phyloP scores from a whole-genome alignment of 441 rosid genomes.

The Eruca vesicaria region DNA sequence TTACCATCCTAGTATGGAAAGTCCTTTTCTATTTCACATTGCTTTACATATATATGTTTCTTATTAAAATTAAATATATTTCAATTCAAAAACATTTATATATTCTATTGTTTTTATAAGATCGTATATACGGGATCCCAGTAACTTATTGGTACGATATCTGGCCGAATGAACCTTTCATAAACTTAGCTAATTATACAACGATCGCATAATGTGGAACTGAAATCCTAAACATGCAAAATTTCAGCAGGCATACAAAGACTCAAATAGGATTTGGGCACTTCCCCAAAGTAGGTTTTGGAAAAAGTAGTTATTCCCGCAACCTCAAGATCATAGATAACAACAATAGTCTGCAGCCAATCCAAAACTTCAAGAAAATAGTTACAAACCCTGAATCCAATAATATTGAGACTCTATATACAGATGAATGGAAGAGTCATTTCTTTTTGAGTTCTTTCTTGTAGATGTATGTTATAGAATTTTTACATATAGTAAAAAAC shows the following conservation, averaged over 20 bases:
- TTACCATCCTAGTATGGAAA: background rate
- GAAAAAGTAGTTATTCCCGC: background rate
- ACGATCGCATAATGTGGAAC: background rate
- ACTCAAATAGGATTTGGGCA: background rate
- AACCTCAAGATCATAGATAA: background rate
- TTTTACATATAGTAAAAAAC: too few relatives aligned
- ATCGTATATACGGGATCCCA: too few relatives aligned
- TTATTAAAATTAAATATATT: background rate
- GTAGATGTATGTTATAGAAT: too few relatives aligned
- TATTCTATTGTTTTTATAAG: background rate
- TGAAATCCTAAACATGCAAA: background rate
- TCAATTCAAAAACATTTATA: background rate
- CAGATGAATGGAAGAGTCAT: background rate
- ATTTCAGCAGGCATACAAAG: background rate
- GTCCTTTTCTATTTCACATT: background rate
- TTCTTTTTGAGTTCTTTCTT: too few relatives aligned
- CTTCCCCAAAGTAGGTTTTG: background rate
- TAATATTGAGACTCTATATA: background rate
- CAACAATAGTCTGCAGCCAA: background rate
- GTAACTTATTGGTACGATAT: background rate
- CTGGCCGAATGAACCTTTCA: background rate
- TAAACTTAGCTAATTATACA: background rate
- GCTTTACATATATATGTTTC: background rate
- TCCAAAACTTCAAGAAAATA: background rate
- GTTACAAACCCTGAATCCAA: background rate